Base-by-base conservation (phyloP, 805 yeast species). In the Saturnispora sekii region DNA sequence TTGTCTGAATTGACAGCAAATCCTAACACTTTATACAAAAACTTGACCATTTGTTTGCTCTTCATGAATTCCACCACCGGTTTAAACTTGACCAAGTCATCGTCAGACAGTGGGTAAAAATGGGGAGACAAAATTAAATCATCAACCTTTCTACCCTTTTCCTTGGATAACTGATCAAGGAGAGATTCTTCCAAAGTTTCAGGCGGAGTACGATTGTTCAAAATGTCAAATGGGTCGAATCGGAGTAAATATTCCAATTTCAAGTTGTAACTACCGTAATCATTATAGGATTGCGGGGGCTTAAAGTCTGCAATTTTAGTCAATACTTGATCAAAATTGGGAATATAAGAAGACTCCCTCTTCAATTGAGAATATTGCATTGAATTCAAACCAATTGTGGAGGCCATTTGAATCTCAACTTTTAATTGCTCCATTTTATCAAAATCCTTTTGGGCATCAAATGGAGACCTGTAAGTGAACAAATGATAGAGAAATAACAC, bases 211-310 rank as follows among this genome's bases (percentile, higher is more conserved):
- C 66, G 69, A 35, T 73, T 77, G 46, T 71, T 61, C 49, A 66
- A 65, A 15, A 73, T 54, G 51, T 69, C 70, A 48, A 79, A 60
- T 2, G 86, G 86, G 58, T 84, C 93, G 44, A 83, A 61, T 2
- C 61, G 58, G 10, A 67, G 60, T 49, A 65, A 72, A 8, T 65
- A 49, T 2, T 64, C 60, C 10, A 69, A 65, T 50, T 77, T 82
- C 53, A 84, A 64, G 18, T 74, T 64, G 58, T 81, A 84, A 38
- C 73, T 72, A 17, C 94, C 94, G 48, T 76, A 72, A 55, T 81
- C 90, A 32, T 69, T 70, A 35, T 80, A 61, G 3, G 85, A 85
- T 16, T 70, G 68, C 4, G 94, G 93, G 7, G 85, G 76, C 29
- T 71, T 70, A 54, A 70, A 84, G 4, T 62, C 69, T 1, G 86